Base-by-base conservation (phyloP, 2,329 filamentous ascomycete species). In the Moelleriella libera region DNA sequence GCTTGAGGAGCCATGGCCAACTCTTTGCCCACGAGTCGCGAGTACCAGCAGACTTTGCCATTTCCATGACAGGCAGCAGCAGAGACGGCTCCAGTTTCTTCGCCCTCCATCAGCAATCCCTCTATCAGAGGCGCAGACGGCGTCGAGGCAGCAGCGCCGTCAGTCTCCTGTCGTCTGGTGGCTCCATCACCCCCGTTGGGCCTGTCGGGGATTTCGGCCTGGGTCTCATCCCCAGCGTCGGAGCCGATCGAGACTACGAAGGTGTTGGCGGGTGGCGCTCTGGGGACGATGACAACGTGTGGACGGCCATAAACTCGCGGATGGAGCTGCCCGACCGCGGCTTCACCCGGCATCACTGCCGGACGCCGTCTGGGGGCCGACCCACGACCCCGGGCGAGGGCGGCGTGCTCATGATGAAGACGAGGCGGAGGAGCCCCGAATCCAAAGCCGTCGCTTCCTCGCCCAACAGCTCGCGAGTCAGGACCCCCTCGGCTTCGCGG, bases 191-290 rank as follows among this genome's bases (percentile, higher is more conserved):
- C 0, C 59, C 62, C 9, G 52, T 60, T 43, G 62, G 63, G 50
- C 59, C 62, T 9, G 52, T 60, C 44, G 62, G 63, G 50, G 61
- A 69, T 29, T 60, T 57, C 44, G 58, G 62, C 6, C 55, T 70
- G 42, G 63, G 68, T 5, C 55, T 76, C 12, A 61, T 68, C 11
- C 68, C 71, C 6, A 72, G 68, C 50, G 59, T 74, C 34, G 74
- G 74, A 0, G 61, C 73, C 4, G 69, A 73, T 47, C 64, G 76
- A 31, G 76, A 80, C 55, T 80, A 72, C 52, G 76, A 80, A 53
- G 76, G 76, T 6, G 60, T 80, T 2, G 76, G 76, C 14, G 76
- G 76, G 3, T 80, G 76, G 75, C 64, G 75, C 44, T 52, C 77
- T 12, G 59, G 62, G 10, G 56, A 58, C 34, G 67, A 72, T 47